Evolutionary conservation across 345 rosid genomes (phyloP).

Genomic region (Acer negundo): DNA sequence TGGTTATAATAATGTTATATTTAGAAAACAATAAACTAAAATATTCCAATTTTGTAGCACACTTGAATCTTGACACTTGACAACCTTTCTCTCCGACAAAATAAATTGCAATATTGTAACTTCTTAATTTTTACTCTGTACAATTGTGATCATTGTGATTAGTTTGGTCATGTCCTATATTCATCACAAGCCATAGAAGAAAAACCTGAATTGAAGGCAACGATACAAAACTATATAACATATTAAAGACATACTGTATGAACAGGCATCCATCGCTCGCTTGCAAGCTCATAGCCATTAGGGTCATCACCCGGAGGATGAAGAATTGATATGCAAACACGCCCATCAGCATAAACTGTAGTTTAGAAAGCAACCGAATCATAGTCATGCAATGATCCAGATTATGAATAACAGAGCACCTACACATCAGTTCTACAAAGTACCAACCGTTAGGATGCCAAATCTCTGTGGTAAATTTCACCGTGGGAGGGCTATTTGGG

Average conservation of each 20-base stretch:
- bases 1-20: no score
- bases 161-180: not conserved
- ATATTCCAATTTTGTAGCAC: not conserved
- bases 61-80: not conserved
- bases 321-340: slow-evolving; percentile 96
- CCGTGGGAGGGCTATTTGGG: slow-evolving; percentile 88
- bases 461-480: slow-evolving; percentile 86
- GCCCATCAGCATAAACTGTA: slow-evolving; percentile 88
- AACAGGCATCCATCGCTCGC: slow-evolving; percentile 96
- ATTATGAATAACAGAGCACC: not conserved
- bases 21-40: no score
- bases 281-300: slow-evolving; percentile 96
- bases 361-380: slow-evolving; percentile 9
- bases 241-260: slow-evolving; percentile 66
- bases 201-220: not conserved
- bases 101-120: not conserved
- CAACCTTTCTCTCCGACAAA: not conserved
- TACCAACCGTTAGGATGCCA: slow-evolving; percentile 97
- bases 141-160: not conserved
- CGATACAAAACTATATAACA: not conserved
- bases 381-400: not conserved
- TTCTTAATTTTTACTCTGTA: not conserved
- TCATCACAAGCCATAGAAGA: not conserved
- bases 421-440: not conserved
- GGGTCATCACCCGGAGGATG: slow-evolving; percentile 99